Evolutionary conservation across 1,284 basidiomycete genomes (phyloP).

Genomic region (Trichosporon coremiiforme): DNA sequence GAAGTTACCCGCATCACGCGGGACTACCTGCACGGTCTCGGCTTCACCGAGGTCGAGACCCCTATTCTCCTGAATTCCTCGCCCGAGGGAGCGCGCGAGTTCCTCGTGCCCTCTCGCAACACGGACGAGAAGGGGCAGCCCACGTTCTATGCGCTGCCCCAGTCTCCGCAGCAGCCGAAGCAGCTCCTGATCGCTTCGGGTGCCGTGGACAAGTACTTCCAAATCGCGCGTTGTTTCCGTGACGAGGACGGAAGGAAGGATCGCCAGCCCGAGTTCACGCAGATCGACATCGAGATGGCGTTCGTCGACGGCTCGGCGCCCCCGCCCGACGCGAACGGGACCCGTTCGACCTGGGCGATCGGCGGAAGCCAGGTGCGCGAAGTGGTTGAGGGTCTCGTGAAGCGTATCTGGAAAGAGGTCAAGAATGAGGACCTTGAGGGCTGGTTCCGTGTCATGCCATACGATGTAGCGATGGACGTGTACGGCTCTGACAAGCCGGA

Average conservation of each 20-base stretch:
- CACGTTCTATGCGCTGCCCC: constrained; percentile 84
- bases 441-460: constrained; percentile 77
- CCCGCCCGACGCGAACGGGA: constrained; percentile 57
- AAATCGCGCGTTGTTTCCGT: constrained; percentile 90
- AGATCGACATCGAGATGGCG: constrained; percentile 94
- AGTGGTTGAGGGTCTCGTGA: constrained; percentile 71
- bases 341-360: constrained; percentile 68
- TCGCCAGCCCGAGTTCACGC: constrained; percentile 94
- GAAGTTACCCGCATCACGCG: constrained; percentile 76
- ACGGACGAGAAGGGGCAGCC: constrained; percentile 52
- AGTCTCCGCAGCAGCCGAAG: constrained; percentile 95
- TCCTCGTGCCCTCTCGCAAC: constrained; percentile 81
- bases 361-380: constrained; percentile 77
- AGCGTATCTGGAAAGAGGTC: constrained; percentile 69
- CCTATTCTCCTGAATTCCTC: constrained; percentile 89
- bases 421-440: constrained; percentile 64
- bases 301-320: constrained; percentile 76
- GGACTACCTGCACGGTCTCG: constrained; percentile 70
- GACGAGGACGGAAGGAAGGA: constrained; percentile 94
- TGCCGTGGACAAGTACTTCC: constrained; percentile 85
- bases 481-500: constrained; percentile 97
- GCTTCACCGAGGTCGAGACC: constrained; percentile 89
- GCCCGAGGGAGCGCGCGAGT: constrained; percentile 92
- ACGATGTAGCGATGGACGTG: constrained; percentile 80
- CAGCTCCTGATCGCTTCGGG: constrained; percentile 90